Conservation (phyloP, 2,329 filamentous ascomycete species). For the Diaporthe aspalathi region DNA sequence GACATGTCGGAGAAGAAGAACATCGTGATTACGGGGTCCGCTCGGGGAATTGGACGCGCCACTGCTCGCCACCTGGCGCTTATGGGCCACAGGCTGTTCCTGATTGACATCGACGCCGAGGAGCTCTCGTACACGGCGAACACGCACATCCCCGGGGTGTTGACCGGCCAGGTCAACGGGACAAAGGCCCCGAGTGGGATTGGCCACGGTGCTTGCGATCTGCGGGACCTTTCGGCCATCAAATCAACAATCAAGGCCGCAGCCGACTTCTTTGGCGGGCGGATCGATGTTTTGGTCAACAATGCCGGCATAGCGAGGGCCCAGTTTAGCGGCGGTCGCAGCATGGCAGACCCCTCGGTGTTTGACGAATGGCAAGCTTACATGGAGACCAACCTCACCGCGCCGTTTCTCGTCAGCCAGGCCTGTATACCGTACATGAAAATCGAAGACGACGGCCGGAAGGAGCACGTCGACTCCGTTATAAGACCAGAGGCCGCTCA, state of each 20-base stretch:
- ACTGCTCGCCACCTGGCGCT: slow-evolving; percentile 55
- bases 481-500: slow-evolving; percentile 34
- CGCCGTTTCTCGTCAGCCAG: slow-evolving; percentile 58
- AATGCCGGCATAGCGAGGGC: slow-evolving; percentile 51
- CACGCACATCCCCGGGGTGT: slow-evolving; percentile 46
- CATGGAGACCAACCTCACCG: slow-evolving; percentile 60
- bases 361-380: slow-evolving; percentile 58
- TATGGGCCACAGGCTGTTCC: slow-evolving; percentile 56
- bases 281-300: slow-evolving; percentile 54
- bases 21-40: slow-evolving; percentile 49
- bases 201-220: slow-evolving; percentile 53
- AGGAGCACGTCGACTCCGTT: slow-evolving; percentile 30
- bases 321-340: slow-evolving; percentile 56
- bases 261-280: slow-evolving; percentile 50
- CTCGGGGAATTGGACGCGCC: slow-evolving; percentile 58
- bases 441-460: slow-evolving; percentile 17
- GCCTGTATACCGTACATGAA: slow-evolving; percentile 61
- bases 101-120: slow-evolving; percentile 55
- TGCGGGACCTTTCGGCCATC: slow-evolving; percentile 52
- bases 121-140: slow-evolving; percentile 52
- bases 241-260: slow-evolving; percentile 50
- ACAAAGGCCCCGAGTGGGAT: slow-evolving; percentile 37
- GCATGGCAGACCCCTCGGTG: slow-evolving; percentile 56
- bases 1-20: slow-evolving; percentile 36
- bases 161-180: slow-evolving; percentile 41